These are phyloP conservation scores for Leptographium lundbergii DNA, from an alignment of 2,329 filamentous ascomycete genomes.

Conservation along the genomic window DNA sequence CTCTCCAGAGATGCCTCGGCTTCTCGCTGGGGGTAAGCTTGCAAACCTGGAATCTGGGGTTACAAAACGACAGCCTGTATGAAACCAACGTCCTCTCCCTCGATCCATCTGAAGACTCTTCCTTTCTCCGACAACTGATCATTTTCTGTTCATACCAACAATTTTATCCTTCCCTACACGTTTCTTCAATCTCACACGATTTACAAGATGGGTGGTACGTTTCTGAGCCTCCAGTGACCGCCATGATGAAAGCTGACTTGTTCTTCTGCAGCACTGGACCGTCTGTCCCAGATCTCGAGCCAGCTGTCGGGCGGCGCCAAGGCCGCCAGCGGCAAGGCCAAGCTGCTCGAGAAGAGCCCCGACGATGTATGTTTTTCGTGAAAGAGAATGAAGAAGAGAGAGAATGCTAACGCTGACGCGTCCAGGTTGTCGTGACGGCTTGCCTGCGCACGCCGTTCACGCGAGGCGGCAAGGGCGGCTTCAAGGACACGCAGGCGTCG, in stretches of 20 bases:
- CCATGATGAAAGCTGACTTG: not conserved
- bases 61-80: not conserved
- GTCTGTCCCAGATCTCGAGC: constrained; percentile 47
- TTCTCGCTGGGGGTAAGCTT: not conserved
- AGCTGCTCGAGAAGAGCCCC: constrained; percentile 51
- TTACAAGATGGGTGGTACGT: constrained; percentile 14
- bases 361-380: constrained; percentile 40
- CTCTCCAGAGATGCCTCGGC: not conserved
- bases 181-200: not conserved
- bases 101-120: not conserved
- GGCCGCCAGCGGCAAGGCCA: constrained; percentile 29
- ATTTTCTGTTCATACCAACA: not conserved
- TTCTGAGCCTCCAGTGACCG: not conserved
- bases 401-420: not conserved
- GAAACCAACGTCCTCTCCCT: not conserved
- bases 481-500: constrained; percentile 85
- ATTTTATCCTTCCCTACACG: not conserved
- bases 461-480: constrained; percentile 82
- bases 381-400: not conserved
- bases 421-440: constrained; percentile 75
- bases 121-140: not conserved
- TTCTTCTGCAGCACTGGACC: constrained; percentile 34
- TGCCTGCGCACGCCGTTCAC: constrained; percentile 86
- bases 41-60: not conserved
- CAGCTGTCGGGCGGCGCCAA: constrained; percentile 38